Base-by-base conservation (phyloP, 345 rosid species). In the Eucalyptus curtisii region DNA sequence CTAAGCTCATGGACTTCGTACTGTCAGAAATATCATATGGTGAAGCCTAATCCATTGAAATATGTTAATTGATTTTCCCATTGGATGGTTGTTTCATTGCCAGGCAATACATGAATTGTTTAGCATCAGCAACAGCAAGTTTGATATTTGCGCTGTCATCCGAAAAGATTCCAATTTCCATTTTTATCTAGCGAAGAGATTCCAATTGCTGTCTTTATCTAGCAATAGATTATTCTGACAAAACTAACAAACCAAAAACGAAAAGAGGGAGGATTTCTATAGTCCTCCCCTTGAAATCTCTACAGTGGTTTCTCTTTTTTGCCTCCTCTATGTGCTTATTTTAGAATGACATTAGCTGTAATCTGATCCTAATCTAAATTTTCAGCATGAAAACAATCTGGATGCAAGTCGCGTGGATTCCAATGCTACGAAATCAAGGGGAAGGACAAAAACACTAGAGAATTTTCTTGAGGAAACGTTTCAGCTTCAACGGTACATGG, bases 381-480 rank as follows among this genome's bases (percentile, higher is more conserved):
- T 90, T 24, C 96, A 96, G 99, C 97, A 94, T 45, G 94, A 91
- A 89, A 95, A 91, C 88, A 91, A 91, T 71, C 89, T 85, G 17
- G 95, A 90, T 71, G 87, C 17, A 27, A 89, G 59, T 61, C 42
- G 17, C 7, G 93, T 93, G 88, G 94, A 91, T 64, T 50, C 90
- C 13, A 89, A 71, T 31, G 80, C 81, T 15, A 44, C 85, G 22
- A 92, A 88, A 88, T 88, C 31, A 49, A 94, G 88, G 89, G 88
- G 91, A 53, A 95, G 87, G 87, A 95, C 91, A 8, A 96, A 91
- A 91, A 90, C 92, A 48, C 90, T 94, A n/a, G 96, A 95, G 90
- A 95, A 94, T 90, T 96, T 93, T 90, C 93, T 97, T 1, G 98
- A 96, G 88, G 99, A 96, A 89, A 95, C 99, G 53, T 97, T 97